A percentile compares a stretch with the other conserved stretches of the same genome.
phyloP scores from a whole-genome alignment of 352 stramenopile species.

The Ophiocytium majus region DNA sequence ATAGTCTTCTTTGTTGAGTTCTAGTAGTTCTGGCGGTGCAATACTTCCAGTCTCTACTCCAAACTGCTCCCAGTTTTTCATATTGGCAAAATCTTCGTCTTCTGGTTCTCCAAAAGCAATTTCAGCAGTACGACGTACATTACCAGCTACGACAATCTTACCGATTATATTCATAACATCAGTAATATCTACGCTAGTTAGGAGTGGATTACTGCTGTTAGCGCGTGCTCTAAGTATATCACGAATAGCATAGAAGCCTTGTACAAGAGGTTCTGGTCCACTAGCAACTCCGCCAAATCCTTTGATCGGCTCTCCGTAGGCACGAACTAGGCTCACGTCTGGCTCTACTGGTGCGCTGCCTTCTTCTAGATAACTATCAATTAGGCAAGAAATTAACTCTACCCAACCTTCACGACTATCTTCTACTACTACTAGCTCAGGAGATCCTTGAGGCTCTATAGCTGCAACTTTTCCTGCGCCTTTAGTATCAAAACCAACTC shows the following conservation, averaged over 20 bases:
- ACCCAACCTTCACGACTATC: constrained; percentile 74
- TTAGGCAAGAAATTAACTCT: constrained; percentile 68
- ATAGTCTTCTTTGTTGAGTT: too few relatives aligned
- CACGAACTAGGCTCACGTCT: constrained; percentile 76
- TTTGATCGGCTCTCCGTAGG: constrained; percentile 70
- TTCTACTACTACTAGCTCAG: constrained; percentile 53
- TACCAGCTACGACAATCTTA: constrained; percentile 80
- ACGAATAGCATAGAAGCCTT: constrained; percentile 68
- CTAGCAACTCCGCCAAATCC: constrained; percentile 80
- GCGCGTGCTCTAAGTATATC: constrained; percentile 51
- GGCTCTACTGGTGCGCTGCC: constrained; percentile 50
- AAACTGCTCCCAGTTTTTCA: too few relatives aligned
- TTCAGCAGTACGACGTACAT: too few relatives aligned
- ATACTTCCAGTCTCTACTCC: too few relatives aligned
- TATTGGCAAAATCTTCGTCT: too few relatives aligned
- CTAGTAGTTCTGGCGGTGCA: too few relatives aligned
- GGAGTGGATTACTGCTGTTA: constrained; percentile 61
- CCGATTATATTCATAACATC: constrained; percentile 81
- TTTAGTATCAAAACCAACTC: constrained; percentile 84
- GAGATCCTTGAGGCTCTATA: not conserved
- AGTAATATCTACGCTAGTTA: constrained; percentile 68
- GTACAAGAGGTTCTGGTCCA: constrained; percentile 68
- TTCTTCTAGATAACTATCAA: constrained; percentile 72
- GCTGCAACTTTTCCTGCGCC: constrained; percentile 66
- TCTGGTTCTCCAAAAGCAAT: too few relatives aligned